Base-by-base conservation (phyloP, 306 rosid genomes). In the Datisca glomerata region DNA sequence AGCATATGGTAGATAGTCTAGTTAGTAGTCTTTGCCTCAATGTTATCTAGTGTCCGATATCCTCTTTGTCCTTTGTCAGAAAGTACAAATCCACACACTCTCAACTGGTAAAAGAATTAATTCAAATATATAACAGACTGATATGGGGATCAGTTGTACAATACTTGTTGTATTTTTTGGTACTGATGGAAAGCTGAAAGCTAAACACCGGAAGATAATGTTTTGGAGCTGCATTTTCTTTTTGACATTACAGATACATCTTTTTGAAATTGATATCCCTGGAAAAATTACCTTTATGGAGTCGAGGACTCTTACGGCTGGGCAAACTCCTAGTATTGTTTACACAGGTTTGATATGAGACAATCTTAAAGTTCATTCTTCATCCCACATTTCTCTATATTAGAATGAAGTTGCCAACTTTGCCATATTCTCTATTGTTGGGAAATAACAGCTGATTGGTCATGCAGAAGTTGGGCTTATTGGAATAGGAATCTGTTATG, bases 261-360 rank as follows among this genome's bases (percentile, higher is more conserved):
- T 89, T 53, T 84, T 89, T 40, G 92, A 89, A 51, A 78, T 89
- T 50, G 93, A 89, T 46, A 89, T 89, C 51, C 95, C 98, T 23
- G 98, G 95, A 61, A 75, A 80, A 67, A 89, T 89, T 60, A 89
- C 98, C 48, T 84, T 89, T 41, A 64, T 80, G 8, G 98, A 89
- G 58, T 89, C 98, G 20, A 73, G 74, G 72, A 75, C 86, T 39
- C 86, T 89, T 38, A 68, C 93, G 1, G 86, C 96, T 19, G 98
- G 98, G 60, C 81, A 80, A 60, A 78, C 72, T 45, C 96, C 96
- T 2, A 89, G 95, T 11, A 45, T 84, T 42, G 98, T 89, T 29
- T 95, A 89, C 63, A 89, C 98, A 72, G 98, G 98, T 89, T 46
- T 66, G 37, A n/a, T n/a, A n/a, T n/a, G n/a, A n/a, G n/a, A n/a